Evolutionary conservation across 73 alveolate genomes (phyloP), one percentile per base, ranked within the genome.

Genomic region (Breviolum minutum): DNA sequence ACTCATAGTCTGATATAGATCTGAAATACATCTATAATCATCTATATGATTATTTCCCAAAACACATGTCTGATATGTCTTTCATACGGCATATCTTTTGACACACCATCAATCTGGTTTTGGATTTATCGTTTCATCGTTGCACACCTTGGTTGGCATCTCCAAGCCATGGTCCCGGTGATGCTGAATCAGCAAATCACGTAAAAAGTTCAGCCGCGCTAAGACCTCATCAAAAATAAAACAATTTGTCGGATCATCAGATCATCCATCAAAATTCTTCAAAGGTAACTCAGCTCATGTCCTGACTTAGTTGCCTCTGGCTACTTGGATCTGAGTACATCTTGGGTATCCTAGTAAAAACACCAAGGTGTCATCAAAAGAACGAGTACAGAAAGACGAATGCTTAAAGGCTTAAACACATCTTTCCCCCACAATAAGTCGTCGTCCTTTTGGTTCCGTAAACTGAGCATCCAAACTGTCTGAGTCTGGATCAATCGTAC

Each of bases 401-500:
- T 66, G 16, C 74, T 13, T 20, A 66, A 66, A 66, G 74, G 74
- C 74, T 16, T 66, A 13, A 66, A 16, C 74, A 66, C 22, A 66
- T 16, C 16, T 66, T 20, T 13, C 22, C 16, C 74, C 74, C 22
- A 20, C 74, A 66, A 4, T 66, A n/a, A n/a, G n/a, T n/a, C n/a
- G n/a, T n/a, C n/a, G n/a, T 66, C 74, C 9, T 20, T 66, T 13
- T 66, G 48, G 40, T 19, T 66, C 66, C 89, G 13, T 27, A 9
- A 11, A 26, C 95, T 30, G 64, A 73, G 85, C 61, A 66, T 19
- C 63, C 71, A 62, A 54, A 68, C 89, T 5, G 97, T 91, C 48
- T 91, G 97, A 24, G 80, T 79, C 89, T 91, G 97, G 48, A 91
- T 91, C 88, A 91, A 83, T 64, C 97, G 62, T 66, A 60, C 97